These are phyloP conservation scores for Graphilbum sp. DNA, from an alignment of 2,329 filamentous ascomycete genomes.

Conservation along the genomic window DNA sequence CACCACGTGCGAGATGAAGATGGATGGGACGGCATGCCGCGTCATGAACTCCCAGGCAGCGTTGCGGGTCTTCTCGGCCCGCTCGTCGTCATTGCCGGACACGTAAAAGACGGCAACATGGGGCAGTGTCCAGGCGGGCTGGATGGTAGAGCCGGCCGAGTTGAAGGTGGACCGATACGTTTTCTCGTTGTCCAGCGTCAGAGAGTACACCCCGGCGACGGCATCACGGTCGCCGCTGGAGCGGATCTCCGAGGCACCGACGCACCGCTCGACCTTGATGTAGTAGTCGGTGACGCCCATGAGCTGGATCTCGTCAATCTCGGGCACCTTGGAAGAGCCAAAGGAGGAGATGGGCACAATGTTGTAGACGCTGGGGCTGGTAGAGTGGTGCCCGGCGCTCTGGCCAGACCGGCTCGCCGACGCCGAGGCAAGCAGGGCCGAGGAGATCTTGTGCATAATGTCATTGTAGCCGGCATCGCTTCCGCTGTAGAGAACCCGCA, in stretches of 20 bases:
- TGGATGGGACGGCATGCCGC: constrained; percentile 27
- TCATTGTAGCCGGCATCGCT: constrained; percentile 22
- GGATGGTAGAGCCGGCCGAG: constrained; percentile 20
- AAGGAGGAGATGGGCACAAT: constrained; percentile 33
- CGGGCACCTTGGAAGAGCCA: constrained; percentile 24
- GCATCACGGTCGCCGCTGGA: constrained; percentile 12
- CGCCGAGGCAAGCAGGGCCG: constrained; percentile 26
- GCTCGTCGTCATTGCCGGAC: constrained; percentile 23
- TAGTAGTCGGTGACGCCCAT: constrained; percentile 33
- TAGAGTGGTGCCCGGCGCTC: not conserved
- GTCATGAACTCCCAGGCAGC: constrained; percentile 29
- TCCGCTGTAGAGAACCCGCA: constrained; percentile 33
- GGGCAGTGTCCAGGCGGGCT: constrained; percentile 28
- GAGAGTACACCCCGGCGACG: constrained; percentile 17
- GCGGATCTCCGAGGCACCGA: constrained; percentile 22
- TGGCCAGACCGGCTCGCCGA: constrained; percentile 4
- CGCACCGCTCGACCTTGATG: constrained; percentile 33
- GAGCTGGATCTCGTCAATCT: constrained; percentile 27
- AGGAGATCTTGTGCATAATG: constrained; percentile 30
- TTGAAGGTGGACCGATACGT: constrained; percentile 19
- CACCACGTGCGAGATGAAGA: constrained; percentile 30
- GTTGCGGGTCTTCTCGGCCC: constrained; percentile 21
- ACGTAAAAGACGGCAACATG: constrained; percentile 33
- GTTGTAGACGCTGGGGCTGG: constrained; percentile 22
- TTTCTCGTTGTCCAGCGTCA: constrained; percentile 23